phyloP scores from a whole-genome alignment of 768 basidiomycete genomes.

The Lactifluus subvellereus region DNA sequence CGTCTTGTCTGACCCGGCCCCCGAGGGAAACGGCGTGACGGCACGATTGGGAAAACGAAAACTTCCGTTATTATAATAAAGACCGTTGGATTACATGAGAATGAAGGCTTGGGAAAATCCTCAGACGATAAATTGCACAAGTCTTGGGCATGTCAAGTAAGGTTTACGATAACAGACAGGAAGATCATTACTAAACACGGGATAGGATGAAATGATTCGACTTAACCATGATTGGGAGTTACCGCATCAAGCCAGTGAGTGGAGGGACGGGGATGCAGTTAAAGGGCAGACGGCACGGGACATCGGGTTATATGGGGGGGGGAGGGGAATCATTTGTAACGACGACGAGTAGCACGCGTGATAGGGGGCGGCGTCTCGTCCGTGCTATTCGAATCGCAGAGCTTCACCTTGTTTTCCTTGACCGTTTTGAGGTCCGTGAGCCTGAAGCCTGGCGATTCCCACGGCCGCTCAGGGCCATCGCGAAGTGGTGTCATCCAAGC shows the following conservation, averaged over 20 bases:
- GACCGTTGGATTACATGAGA: neutral
- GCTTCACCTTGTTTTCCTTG: slow-evolving; percentile 1
- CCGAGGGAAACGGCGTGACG: neutral
- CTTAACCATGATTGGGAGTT: slow-evolving; percentile 14
- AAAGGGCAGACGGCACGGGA: neutral
- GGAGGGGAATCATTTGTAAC: slow-evolving; percentile 6
- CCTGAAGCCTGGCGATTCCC: slow-evolving; percentile 6
- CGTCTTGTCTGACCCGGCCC: neutral
- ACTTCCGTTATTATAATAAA: neutral
- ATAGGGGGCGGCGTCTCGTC: neutral
- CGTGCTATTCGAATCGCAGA: neutral
- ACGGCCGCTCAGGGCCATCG: slow-evolving; percentile 16
- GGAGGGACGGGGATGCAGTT: neutral
- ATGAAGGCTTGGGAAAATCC: neutral
- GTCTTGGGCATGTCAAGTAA: neutral
- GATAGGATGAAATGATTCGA: neutral
- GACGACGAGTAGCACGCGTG: neutral
- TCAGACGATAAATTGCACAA: neutral
- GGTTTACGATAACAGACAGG: slow-evolving; percentile 11
- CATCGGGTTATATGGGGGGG: neutral
- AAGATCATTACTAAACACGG: neutral
- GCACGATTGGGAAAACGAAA: neutral
- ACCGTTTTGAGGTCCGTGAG: slow-evolving; percentile 7
- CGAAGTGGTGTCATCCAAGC: slow-evolving; percentile 4
- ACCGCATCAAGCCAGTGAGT: neutral